These are phyloP conservation scores for Cordyceps farinosa DNA, from an alignment of 2,329 filamentous ascomycete species.

Conservation along the genomic window DNA sequence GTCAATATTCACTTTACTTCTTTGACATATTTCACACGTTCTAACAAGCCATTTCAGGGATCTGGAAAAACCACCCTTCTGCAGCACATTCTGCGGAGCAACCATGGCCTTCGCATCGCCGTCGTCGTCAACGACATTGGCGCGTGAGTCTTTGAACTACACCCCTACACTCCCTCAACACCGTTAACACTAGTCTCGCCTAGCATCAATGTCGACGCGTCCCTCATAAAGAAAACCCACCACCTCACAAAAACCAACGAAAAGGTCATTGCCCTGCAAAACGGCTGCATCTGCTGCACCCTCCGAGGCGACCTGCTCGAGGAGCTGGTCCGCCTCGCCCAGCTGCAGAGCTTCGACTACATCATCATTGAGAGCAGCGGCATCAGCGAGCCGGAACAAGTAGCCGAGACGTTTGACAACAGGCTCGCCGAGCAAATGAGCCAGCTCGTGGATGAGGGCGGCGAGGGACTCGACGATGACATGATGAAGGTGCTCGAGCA, in stretches of 20 bases:
- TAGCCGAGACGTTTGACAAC: conserved; percentile 67
- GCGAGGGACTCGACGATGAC: conserved; percentile 32
- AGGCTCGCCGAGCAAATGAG: conserved; percentile 49
- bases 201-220: conserved; percentile 63
- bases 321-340: conserved; percentile 61
- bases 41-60: conserved; percentile 41
- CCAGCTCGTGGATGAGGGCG: conserved; percentile 30
- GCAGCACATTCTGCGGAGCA: conserved; percentile 62
- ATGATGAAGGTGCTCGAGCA: conserved; percentile 36
- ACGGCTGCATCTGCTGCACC: conserved; percentile 75
- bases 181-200: neutral
- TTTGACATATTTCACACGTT: neutral
- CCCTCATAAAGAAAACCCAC: conserved; percentile 54
- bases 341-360: conserved; percentile 64
- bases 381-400: conserved; percentile 70
- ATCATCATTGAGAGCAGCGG: conserved; percentile 69
- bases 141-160: conserved; percentile 36
- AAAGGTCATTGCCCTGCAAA: conserved; percentile 65
- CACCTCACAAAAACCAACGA: conserved; percentile 57
- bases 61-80: conserved; percentile 70
- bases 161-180: fast-evolving
- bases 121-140: conserved; percentile 73
- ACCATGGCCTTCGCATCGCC: conserved; percentile 66
- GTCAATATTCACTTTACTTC: neutral
- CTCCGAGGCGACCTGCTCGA: conserved; percentile 67